These are phyloP conservation scores for Aschersonia sp. DNA, from an alignment of 2,329 filamentous ascomycete genomes.

Conservation along the genomic window DNA sequence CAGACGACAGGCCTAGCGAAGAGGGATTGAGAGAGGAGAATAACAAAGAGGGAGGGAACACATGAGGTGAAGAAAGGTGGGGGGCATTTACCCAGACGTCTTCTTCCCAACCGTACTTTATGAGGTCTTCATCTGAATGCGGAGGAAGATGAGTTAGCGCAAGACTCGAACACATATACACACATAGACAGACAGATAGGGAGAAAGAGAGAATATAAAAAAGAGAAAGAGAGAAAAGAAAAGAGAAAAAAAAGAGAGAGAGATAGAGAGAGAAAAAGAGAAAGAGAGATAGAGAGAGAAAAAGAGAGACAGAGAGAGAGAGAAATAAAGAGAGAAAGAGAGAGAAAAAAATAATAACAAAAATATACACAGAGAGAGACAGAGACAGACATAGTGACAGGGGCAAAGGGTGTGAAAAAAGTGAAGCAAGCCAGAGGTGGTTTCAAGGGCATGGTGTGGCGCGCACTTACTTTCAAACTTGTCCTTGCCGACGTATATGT, in stretches of 20 bases:
- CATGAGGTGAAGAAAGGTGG: too few species aligned
- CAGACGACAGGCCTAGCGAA: too few species aligned
- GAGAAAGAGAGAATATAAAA: background rate
- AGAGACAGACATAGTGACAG: too few species aligned
- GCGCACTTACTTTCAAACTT: constrained; percentile 79
- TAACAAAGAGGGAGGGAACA: too few species aligned
- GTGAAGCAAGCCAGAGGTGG: too few species aligned
- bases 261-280: background rate
- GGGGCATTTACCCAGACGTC: constrained; percentile 54
- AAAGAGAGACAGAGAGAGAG: background rate
- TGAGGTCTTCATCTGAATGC: constrained; percentile 76
- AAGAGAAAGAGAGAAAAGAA: background rate
- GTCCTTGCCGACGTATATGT: constrained; percentile 95
- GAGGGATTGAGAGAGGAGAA: too few species aligned
- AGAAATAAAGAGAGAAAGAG: background rate
- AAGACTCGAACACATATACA: background rate
- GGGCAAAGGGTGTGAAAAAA: too few species aligned
- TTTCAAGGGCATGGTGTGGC: constrained; percentile 3
- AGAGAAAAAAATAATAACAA: too few species aligned
- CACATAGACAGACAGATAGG: background rate
- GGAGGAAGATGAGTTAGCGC: background rate
- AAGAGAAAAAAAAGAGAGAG: background rate
- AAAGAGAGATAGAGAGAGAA: background rate
- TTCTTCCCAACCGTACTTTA: constrained; percentile 85
- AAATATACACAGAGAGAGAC: too few species aligned